Conservation (phyloP, 192 early-diverging fungal genomes). For the Backusella psychrophila region DNA sequence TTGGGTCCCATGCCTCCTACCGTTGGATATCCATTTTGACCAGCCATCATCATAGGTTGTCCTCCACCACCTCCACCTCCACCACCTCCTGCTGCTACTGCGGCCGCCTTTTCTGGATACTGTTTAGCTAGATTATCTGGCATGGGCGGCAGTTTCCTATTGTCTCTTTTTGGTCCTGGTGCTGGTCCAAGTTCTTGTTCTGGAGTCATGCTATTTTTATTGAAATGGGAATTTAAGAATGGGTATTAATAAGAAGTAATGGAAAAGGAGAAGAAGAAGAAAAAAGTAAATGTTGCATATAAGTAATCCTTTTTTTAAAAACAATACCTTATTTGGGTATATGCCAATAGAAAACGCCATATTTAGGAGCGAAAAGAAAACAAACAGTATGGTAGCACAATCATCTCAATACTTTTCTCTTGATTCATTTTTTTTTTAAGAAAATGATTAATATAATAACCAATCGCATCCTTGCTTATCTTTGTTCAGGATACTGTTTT, state of each 20-base stretch:
- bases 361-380: too few relatives aligned
- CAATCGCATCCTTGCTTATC: too few relatives aligned
- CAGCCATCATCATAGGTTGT: not conserved
- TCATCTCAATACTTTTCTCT: too few relatives aligned
- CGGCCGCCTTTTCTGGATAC: not conserved
- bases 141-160: not conserved
- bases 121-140: not conserved
- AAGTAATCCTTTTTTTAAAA: not conserved
- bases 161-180: not conserved
- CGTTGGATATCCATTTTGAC: not conserved
- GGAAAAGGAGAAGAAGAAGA: not conserved
- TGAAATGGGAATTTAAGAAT: not conserved
- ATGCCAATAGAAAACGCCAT: not conserved
- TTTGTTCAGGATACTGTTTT: too few relatives aligned
- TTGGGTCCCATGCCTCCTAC: constrained; percentile 11
- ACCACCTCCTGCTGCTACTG: not conserved
- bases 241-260: not conserved
- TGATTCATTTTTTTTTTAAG: too few relatives aligned
- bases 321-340: not conserved
- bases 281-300: not conserved
- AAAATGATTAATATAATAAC: too few relatives aligned
- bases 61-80: not conserved
- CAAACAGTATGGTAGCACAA: too few relatives aligned
- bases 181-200: not conserved
- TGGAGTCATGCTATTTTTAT: not conserved